Evolutionary conservation across 2,329 filamentous ascomycete species (phyloP).

Genomic region (Daldinia sp.): DNA sequence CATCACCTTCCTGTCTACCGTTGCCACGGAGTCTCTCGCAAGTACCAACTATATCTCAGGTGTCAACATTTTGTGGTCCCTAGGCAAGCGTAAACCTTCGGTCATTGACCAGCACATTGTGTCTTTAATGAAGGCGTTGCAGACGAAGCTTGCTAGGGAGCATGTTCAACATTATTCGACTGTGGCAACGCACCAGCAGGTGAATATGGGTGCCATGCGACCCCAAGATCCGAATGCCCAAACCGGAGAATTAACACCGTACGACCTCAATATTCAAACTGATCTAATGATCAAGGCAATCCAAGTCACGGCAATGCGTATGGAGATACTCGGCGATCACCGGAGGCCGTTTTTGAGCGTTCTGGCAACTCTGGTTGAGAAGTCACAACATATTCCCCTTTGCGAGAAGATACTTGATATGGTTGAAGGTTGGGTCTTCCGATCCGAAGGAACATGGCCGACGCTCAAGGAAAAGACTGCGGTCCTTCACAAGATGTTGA

Average conservation of each 20-base stretch:
- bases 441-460: slow-evolving; percentile 92
- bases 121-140: slow-evolving; percentile 90
- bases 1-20: slow-evolving; percentile 81
- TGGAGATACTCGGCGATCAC: slow-evolving; percentile 91
- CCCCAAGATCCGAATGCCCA: slow-evolving; percentile 64
- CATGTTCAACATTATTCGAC: slow-evolving; percentile 81
- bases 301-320: slow-evolving; percentile 88
- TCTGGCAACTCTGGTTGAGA: slow-evolving; percentile 91
- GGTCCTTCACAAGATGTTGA: slow-evolving; percentile 98
- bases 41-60: slow-evolving; percentile 83
- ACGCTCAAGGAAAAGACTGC: slow-evolving; percentile 99
- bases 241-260: slow-evolving; percentile 68
- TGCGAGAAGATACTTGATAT: slow-evolving; percentile 94
- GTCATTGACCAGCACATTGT: slow-evolving; percentile 90
- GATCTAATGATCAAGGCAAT: slow-evolving; percentile 94
- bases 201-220: slow-evolving; percentile 50
- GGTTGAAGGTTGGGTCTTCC: slow-evolving; percentile 96
- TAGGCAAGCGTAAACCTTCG: slow-evolving; percentile 83
- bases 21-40: slow-evolving; percentile 87
- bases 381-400: slow-evolving; percentile 84
- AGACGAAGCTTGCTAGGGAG: slow-evolving; percentile 89
- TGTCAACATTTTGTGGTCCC: slow-evolving; percentile 91
- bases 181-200: slow-evolving; percentile 59
- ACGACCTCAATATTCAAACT: slow-evolving; percentile 88
- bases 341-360: slow-evolving; percentile 94